Evolutionary conservation across 805 yeast species (phyloP), one percentile per base, ranked within the genome.

Genomic region (Candida ponderosae): DNA sequence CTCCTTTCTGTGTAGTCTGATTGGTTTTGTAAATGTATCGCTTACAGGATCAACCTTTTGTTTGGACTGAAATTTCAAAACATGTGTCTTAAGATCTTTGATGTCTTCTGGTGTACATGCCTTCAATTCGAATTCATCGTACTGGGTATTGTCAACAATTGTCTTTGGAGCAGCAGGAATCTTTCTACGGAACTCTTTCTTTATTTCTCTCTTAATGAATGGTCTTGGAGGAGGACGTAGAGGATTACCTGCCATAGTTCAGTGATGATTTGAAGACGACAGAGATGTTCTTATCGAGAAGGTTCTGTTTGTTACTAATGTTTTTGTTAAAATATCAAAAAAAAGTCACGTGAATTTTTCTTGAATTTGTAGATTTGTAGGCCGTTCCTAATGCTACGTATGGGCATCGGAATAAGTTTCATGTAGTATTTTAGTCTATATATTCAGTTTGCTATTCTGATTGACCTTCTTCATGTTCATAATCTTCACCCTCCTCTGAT

Each of bases 1-100:
- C 59, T 90, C 97, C 54, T 90, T 89, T 48, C 97, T 72, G 57
- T 89, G 97, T 54, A 90, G 64, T 48, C 96, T 67, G 16, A 89
- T 80, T 0, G 98, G 98, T 41, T 74, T 73, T 39, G 77, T 79
- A 57, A 90, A 93, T 2, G 20, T 33, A 43, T 79, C 78, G 27
- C 65, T 62, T 29, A 66, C 61, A 10, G 93, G 90, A 44, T 86
- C 86, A 27, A 93, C 81, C 32, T 73, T 70, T 48, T 75, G 72
- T 41, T 77, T 76, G 26, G 83, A 70, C 51, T 82, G 94, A 53
- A 90, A 87, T 58, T 81, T 81, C 61, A 89, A 59, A 18, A 90
- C 72, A 56, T 90, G 96, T 44, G 79, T 81, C 41, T 94, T 71
- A 34, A 80, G 70, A 42, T 81, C 83, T 33, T 75, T 77, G 24